Evolutionary conservation across 176 grass and related monocot species (phyloP), one percentile per base, ranked within the genome.

Genomic region (Rhynchospora pubera): DNA sequence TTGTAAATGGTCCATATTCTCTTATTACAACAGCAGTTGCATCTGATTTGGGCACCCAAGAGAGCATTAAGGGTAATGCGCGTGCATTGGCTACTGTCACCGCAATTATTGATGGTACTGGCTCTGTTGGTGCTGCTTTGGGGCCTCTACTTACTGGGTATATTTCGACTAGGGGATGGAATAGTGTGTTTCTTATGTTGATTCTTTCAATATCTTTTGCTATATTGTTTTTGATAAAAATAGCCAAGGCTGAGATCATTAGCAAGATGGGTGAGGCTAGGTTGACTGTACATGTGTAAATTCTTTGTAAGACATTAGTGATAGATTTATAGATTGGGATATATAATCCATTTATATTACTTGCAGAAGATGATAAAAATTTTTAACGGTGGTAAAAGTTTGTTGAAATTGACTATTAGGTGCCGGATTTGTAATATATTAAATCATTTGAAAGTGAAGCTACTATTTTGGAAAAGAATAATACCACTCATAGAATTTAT

Each of bases 21-120:
- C 92, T 98, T n/a, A 98, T 98, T 79, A 98, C 95, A 53, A 94
- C 95, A 3, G 95, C 92, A 9, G 95, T 98, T 22, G 90, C 95
- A 13, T 87, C 95, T n/a, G 95, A 98, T 85, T 89, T 98, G 57
- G 92, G 90, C 18, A 98, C 95, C 50, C 92, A 98, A 84, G 92
- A 93, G 1, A 75, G 80, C 0, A 85, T 93, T 69, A 89, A 91
- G 67, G 95, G 90, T 2, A 98, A 98, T 84, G 93, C 95, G 1
- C 82, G 95, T 45, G 95, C 95, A 43, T 77, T 98, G 14, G 95
- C 95, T 22, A 98, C 92, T 8, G 92, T 98, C 12, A 94, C 92
- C 1, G 95, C 92, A 1, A 98, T 98, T 84, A 93, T 98, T 2
- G 95, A 94, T 15, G 92, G 90, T 28, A 94, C 92, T 0, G 95